Percentiles rank a stretch among this genome's conserved stretches.
These are phyloP conservation scores for Lablab purpureus DNA, from an alignment of 306 rosid species.

Conservation along the genomic window DNA sequence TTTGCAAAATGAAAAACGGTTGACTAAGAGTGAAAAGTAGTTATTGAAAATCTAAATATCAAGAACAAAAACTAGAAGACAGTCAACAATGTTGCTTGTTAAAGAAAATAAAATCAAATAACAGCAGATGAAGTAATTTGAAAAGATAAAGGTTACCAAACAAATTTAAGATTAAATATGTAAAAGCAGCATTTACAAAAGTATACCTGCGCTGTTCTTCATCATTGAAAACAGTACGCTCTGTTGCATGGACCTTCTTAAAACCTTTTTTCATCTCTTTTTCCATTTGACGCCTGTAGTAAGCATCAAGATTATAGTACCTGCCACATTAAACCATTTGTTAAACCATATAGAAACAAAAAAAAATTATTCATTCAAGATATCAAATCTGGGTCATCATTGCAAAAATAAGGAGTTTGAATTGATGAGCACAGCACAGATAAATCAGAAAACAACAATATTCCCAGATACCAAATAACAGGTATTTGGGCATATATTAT, in stretches of 20 bases:
- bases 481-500: neutral
- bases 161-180: constrained; percentile 19
- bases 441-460: constrained; percentile 20
- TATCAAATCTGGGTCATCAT: constrained; percentile 23
- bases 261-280: constrained; percentile 71
- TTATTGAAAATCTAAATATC: neutral
- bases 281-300: constrained; percentile 72
- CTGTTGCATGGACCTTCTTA: constrained; percentile 62
- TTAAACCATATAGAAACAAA: constrained; percentile 27
- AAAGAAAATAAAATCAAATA: constrained; percentile 26
- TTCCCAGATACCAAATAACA: constrained; percentile 5
- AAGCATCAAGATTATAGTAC: constrained; percentile 91
- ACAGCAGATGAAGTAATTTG: neutral
- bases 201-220: constrained; percentile 90
- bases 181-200: constrained; percentile 34
- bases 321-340: constrained; percentile 54
- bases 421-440: neutral
- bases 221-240: constrained; percentile 89
- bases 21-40: neutral
- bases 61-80: neutral
- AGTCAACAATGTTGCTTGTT: constrained; percentile 9
- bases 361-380: constrained; percentile 20
- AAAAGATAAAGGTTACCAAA: neutral
- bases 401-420: constrained; percentile 31
- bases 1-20: neutral